Percentiles rank a stretch among this genome's conserved stretches.
phyloP scores from a whole-genome alignment of 805 yeast genomes.

The Nadsonia fulvescens region DNA sequence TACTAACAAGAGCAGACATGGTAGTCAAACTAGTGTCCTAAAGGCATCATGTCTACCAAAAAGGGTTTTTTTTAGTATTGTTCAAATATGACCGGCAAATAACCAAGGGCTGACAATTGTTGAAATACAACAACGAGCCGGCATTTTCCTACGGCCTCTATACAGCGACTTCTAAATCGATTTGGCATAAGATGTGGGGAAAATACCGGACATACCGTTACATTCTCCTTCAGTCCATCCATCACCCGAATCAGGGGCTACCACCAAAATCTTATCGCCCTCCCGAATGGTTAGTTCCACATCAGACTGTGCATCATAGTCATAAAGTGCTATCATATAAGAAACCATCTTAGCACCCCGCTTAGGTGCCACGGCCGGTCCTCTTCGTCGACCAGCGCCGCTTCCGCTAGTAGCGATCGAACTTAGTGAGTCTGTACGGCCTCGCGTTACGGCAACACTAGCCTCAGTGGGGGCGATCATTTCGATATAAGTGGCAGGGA shows the following conservation, averaged over 20 bases:
- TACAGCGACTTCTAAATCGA: no score
- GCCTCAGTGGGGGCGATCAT: constrained; percentile 17
- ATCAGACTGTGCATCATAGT: constrained; percentile 58
- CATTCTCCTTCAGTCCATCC: constrained; percentile 95
- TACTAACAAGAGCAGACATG: no score
- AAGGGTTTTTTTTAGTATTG: no score
- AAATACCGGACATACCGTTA: constrained; percentile 44
- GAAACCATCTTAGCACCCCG: constrained; percentile 49
- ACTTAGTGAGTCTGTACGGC: constrained; percentile 7
- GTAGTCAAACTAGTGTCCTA: no score
- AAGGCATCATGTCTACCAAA: no score
- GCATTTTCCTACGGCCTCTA: no score
- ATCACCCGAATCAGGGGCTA: constrained; percentile 48
- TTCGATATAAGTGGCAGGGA: constrained; percentile 67
- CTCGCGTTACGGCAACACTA: constrained; percentile 4
- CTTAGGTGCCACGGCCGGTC: constrained; percentile 70
- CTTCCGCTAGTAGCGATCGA: constrained; percentile 7
- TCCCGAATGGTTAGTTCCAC: constrained; percentile 57
- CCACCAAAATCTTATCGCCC: constrained; percentile 57
- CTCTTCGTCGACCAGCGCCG: constrained; percentile 23
- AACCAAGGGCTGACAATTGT: no score
- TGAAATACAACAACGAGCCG: no score
- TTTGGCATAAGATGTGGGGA: constrained; percentile 61
- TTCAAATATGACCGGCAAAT: no score
- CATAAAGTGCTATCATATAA: constrained; percentile 46